Evolutionary conservation across 306 rosid species (phyloP).

Genomic region (Cucurbita maxima): DNA sequence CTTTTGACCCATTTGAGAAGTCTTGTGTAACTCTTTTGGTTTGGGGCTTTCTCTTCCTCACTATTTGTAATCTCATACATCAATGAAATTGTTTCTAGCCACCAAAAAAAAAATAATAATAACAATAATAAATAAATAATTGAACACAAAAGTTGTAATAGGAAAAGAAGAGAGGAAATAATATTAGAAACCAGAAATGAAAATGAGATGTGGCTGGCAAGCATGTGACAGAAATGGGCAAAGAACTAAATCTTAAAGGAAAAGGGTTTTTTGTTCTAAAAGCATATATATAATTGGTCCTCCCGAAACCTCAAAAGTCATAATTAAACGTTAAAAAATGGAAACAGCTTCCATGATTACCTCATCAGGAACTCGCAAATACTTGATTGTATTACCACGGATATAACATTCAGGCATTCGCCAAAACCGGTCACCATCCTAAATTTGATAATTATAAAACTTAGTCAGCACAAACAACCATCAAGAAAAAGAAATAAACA

Average conservation of each 20-base stretch:
- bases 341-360: constrained; percentile 16
- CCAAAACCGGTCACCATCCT: constrained; percentile 99
- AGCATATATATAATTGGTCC: neutral
- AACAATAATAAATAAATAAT: neutral
- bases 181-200: neutral
- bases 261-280: neutral
- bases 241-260: neutral
- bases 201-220: neutral
- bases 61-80: too few relatives aligned
- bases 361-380: constrained; percentile 98
- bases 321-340: neutral
- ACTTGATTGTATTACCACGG: constrained; percentile 92
- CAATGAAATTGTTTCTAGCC: neutral
- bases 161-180: neutral
- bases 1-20: neutral
- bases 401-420: constrained; percentile 97
- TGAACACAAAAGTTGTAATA: neutral
- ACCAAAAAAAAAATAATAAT: too few relatives aligned
- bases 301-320: neutral
- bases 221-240: neutral
- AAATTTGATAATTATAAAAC: constrained; percentile 1
- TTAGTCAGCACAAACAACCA: neutral
- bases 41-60: neutral
- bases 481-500: neutral
- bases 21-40: neutral